Conservation (phyloP, 192 early-diverging fungal species). For the Pecoramyces ruminantium region DNA sequence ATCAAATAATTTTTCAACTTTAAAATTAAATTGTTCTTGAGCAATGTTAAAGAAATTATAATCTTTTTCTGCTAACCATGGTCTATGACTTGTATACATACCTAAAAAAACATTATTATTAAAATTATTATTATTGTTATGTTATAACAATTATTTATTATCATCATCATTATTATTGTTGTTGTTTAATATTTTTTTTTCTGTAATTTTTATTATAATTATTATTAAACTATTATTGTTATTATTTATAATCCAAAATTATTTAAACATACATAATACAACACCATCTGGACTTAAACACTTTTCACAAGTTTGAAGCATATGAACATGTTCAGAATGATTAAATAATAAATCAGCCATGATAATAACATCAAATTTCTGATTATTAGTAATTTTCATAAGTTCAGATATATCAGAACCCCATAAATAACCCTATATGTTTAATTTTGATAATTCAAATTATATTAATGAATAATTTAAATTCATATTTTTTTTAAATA, state of each 20-base stretch:
- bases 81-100: slow-evolving; percentile 75
- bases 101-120: no score
- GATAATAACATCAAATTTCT: slow-evolving; percentile 61
- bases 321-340: slow-evolving; percentile 62
- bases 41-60: slow-evolving; percentile 69
- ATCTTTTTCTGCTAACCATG: slow-evolving; percentile 57
- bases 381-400: slow-evolving; percentile 9
- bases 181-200: no score
- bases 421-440: slow-evolving; percentile 48
- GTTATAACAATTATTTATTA: no score
- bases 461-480: no score
- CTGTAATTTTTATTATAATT: no score
- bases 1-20: slow-evolving; percentile 45
- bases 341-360: slow-evolving; percentile 76
- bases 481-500: no score
- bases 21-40: slow-evolving; percentile 40
- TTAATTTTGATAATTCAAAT: no score
- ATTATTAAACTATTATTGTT: no score
- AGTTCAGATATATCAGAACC: slow-evolving; percentile 26
- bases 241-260: no score
- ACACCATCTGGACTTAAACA: neutral
- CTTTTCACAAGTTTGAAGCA: slow-evolving; percentile 38
- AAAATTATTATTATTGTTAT: no score
- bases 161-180: no score
- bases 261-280: slow-evolving; percentile 26